A percentile compares a stretch with the other conserved stretches of the same genome.
Evolutionary conservation across 495 filamentous ascomycete species (phyloP).

Genomic region (Penicillium samsonianum): DNA sequence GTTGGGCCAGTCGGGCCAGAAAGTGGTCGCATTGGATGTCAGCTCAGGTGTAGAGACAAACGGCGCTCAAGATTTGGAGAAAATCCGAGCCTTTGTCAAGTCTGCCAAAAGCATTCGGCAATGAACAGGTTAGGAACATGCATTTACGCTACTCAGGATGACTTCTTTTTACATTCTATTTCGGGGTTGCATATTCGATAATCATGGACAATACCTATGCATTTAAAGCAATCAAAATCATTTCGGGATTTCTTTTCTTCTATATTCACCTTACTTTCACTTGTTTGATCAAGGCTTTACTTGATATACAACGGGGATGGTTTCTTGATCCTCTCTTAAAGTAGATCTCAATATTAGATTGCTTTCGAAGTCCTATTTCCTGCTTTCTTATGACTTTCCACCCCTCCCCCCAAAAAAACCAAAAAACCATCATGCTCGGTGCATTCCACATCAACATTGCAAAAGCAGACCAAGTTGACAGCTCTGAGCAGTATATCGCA

Average conservation of each 20-base stretch:
- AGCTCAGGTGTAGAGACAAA: slow-evolving; percentile 89
- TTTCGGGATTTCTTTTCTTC: neutral
- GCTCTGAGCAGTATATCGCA: neutral
- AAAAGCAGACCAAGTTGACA: neutral
- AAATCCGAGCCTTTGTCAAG: slow-evolving; percentile 78
- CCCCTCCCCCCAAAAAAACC: no score
- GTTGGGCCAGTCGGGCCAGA: slow-evolving; percentile 53
- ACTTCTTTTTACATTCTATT: slow-evolving; percentile 4
- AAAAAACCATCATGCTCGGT: neutral
- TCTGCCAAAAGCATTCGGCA: slow-evolving; percentile 59
- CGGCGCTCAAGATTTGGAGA: slow-evolving; percentile 77
- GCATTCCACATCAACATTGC: neutral
- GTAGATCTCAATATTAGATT: neutral
- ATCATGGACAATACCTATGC: neutral
- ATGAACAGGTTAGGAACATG: slow-evolving; percentile 16
- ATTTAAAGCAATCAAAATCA: neutral
- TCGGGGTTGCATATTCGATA: neutral
- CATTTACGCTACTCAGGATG: neutral
- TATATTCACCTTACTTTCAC: neutral
- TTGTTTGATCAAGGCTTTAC: neutral
- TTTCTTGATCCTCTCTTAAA: neutral
- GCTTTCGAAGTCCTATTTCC: neutral
- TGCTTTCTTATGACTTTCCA: neutral
- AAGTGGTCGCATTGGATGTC: slow-evolving; percentile 84
- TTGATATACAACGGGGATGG: neutral